Evolutionary conservation across 176 grass and related monocot species (phyloP).

Genomic region (Ampelocalamus luodianensis): DNA sequence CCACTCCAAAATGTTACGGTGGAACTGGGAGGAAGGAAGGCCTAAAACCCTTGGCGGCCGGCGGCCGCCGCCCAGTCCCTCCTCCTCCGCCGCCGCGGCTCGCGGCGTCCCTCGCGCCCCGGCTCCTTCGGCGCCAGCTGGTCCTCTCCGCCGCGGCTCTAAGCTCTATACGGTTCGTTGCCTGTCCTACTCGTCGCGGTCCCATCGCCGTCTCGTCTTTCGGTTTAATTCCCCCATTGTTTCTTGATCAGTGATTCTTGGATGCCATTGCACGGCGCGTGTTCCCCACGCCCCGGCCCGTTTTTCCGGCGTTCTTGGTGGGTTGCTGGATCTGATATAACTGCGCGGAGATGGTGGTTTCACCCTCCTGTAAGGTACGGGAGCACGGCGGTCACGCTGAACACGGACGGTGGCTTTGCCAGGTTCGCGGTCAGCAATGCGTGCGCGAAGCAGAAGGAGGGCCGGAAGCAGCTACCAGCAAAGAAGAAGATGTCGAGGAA

Average conservation of each 20-base stretch:
- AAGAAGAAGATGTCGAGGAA: constrained; percentile 78
- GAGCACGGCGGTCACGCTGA: constrained; percentile 49
- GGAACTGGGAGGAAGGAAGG: no score
- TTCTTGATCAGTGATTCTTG: constrained; percentile 37
- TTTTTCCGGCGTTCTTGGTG: constrained; percentile 6
- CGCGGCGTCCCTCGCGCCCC: constrained; percentile 42
- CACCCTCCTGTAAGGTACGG: constrained; percentile 34
- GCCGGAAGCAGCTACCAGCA: neutral
- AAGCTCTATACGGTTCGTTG: constrained; percentile 13
- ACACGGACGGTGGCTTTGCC: constrained; percentile 50
- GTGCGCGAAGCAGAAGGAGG: neutral
- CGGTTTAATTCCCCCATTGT: neutral
- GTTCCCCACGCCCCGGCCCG: neutral
- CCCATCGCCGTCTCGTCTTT: neutral
- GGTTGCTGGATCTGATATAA: neutral
- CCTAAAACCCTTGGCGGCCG: neutral
- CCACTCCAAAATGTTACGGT: no score
- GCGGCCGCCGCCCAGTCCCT: neutral
- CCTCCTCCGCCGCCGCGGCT: neutral
- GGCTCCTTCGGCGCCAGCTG: constrained; percentile 6
- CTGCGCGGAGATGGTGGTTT: neutral
- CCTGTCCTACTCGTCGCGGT: neutral
- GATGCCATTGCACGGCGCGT: constrained; percentile 13
- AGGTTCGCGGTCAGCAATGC: constrained; percentile 47
- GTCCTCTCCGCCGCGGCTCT: neutral